Evolutionary conservation across 2,329 filamentous ascomycete species (phyloP).

Genomic region (Aspergillus melleus): DNA sequence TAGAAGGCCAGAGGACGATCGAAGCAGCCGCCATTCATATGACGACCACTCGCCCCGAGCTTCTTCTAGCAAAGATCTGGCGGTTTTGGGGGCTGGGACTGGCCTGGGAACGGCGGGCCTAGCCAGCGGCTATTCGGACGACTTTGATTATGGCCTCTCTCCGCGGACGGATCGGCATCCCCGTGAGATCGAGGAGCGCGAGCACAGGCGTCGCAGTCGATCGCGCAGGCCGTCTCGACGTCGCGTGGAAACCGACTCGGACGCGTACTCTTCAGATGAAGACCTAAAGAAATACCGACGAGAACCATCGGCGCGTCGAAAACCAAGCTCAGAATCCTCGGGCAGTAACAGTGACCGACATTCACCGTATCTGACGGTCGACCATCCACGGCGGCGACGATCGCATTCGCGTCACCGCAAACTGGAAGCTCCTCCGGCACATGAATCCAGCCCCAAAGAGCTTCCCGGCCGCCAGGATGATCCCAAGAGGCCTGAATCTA

Average conservation of each 20-base stretch:
- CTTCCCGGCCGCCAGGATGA: slow-evolving; percentile 21
- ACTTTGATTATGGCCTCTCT: slow-evolving; percentile 30
- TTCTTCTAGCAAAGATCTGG: slow-evolving; percentile 13
- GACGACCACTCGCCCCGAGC: slow-evolving; percentile 24
- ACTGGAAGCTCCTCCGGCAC: slow-evolving; percentile 15
- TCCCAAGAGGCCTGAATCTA: slow-evolving; percentile 27
- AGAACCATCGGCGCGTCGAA: slow-evolving; percentile 27
- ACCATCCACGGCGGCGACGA: slow-evolving; percentile 21
- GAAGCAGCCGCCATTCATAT: slow-evolving; percentile 15
- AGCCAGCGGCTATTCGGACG: slow-evolving; percentile 37
- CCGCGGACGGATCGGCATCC: slow-evolving; percentile 24
- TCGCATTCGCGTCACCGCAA: slow-evolving; percentile 26
- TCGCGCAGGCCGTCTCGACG: slow-evolving; percentile 25
- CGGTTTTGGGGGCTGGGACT: slow-evolving; percentile 18
- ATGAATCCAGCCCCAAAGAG: slow-evolving; percentile 21
- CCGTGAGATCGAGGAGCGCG: slow-evolving; percentile 7
- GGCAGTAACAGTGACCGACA: slow-evolving; percentile 21
- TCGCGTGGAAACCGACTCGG: slow-evolving; percentile 26
- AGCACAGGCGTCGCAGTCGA: slow-evolving; percentile 22
- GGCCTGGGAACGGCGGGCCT: slow-evolving; percentile 40
- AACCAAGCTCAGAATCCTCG: slow-evolving; percentile 28
- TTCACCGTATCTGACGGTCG: slow-evolving; percentile 19
- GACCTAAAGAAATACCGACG: slow-evolving; percentile 32
- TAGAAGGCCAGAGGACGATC: slow-evolving; percentile 22
- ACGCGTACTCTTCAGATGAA: slow-evolving; percentile 33